Percentiles rank a stretch among this genome's conserved stretches.
Evolutionary conservation across 768 basidiomycete genomes (phyloP).

Genomic region (Chalciporus sphaerocephalus): DNA sequence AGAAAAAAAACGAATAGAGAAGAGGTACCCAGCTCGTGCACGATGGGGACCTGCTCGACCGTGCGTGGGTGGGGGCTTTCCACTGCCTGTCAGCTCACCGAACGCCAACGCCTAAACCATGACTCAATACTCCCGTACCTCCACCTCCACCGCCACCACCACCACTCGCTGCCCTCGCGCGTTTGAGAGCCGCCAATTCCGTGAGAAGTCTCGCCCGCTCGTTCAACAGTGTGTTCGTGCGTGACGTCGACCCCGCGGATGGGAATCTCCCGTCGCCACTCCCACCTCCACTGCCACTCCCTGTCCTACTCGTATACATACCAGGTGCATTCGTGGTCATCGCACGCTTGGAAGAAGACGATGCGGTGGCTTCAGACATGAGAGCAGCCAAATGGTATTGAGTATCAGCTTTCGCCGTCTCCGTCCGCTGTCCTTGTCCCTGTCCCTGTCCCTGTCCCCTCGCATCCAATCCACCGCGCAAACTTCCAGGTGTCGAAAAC

Average conservation of each 20-base stretch:
- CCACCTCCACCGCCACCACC: background rate
- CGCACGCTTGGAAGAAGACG: background rate
- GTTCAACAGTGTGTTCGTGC: constrained; percentile 47
- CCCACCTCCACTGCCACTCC: no score
- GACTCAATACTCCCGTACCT: background rate
- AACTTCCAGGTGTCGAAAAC: constrained; percentile 5
- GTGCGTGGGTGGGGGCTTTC: no score
- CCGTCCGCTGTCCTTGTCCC: background rate
- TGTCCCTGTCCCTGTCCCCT: background rate
- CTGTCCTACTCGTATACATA: no score
- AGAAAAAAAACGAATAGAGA: no score
- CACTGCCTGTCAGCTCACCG: background rate
- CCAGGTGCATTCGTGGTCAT: background rate
- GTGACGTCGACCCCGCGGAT: constrained; percentile 32
- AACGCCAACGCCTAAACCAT: constrained; percentile 12
- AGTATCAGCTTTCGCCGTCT: background rate
- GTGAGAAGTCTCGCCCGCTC: constrained; percentile 55
- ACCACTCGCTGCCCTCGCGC: constrained; percentile 13
- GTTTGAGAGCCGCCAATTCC: constrained; percentile 48
- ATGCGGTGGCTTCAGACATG: background rate
- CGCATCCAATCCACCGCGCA: background rate
- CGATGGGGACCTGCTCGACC: background rate
- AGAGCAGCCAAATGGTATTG: background rate
- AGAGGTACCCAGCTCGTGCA: background rate
- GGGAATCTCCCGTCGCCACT: background rate